Conservation (phyloP, 768 basidiomycete species). For the Leccinum sublutescens region DNA sequence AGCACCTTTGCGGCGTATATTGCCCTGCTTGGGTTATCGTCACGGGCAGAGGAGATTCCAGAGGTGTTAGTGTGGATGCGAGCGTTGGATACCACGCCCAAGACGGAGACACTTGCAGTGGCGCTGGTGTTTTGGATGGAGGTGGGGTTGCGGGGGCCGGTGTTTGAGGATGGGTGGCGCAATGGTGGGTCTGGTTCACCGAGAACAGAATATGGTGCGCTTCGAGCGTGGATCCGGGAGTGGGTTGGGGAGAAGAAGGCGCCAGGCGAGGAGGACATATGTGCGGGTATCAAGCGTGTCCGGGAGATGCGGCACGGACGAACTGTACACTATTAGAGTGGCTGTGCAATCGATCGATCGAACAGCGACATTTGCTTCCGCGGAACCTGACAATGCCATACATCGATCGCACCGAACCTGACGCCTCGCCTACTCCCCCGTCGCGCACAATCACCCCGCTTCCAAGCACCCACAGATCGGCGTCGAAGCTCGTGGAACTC, state of each 20-base stretch:
- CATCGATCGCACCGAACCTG: constrained; percentile 27
- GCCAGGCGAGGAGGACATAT: constrained; percentile 43
- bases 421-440: constrained; percentile 7
- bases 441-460: neutral
- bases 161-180: constrained; percentile 47
- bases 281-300: constrained; percentile 25
- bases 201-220: constrained; percentile 22
- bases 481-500: constrained; percentile 17
- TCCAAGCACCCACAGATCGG: neutral
- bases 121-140: constrained; percentile 73
- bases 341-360: neutral
- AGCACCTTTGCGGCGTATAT: constrained; percentile 57
- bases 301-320: constrained; percentile 29
- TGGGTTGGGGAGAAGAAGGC: constrained; percentile 54
- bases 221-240: constrained; percentile 48
- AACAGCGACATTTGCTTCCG: constrained; percentile 5
- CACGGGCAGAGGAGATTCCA: constrained; percentile 59
- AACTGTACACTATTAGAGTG: neutral
- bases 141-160: constrained; percentile 57
- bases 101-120: constrained; percentile 52
- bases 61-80: constrained; percentile 74
- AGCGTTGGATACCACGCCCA: constrained; percentile 43
- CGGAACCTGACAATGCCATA: constrained; percentile 9
- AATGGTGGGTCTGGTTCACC: neutral
- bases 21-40: constrained; percentile 53